These are phyloP conservation scores for Penicillium maclennaniae DNA, from an alignment of 495 filamentous ascomycete species.

Conservation along the genomic window DNA sequence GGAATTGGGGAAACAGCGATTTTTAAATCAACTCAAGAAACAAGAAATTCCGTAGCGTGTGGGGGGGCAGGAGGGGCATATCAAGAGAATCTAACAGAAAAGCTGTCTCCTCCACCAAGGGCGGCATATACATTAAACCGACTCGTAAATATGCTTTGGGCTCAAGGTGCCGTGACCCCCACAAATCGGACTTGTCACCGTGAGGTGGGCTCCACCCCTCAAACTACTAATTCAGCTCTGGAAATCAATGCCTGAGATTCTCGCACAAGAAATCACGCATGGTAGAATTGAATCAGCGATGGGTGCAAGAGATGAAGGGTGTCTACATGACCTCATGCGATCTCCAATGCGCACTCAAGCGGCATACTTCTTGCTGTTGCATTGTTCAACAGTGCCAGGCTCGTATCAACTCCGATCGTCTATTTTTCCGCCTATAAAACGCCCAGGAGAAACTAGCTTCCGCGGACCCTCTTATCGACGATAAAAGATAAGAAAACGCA, in stretches of 20 bases:
- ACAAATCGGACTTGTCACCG: neutral
- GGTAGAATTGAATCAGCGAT: neutral
- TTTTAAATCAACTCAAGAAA: neutral
- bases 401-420: slow-evolving; percentile 17
- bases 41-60: neutral
- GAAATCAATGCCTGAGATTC: slow-evolving; percentile 4
- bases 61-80: slow-evolving; percentile 11
- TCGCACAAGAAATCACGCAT: slow-evolving; percentile 3
- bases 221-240: slow-evolving; percentile 1
- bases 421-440: slow-evolving; percentile 15
- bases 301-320: neutral
- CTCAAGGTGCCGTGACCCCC: neutral
- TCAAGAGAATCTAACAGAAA: slow-evolving; percentile 3
- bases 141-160: neutral
- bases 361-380: neutral
- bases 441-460: slow-evolving; percentile 3
- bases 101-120: neutral
- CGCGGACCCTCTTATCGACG: slow-evolving; percentile 5
- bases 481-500: slow-evolving; percentile 1
- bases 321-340: neutral
- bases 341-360: neutral
- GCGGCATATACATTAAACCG: neutral
- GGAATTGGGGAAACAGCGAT: neutral
- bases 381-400: neutral
- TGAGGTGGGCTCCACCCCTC: slow-evolving; percentile 1